Percentiles rank a stretch among this genome's conserved stretches.
Evolutionary conservation across 164 flowering plant species (phyloP).

Genomic region (Pachysandra terminalis): DNA sequence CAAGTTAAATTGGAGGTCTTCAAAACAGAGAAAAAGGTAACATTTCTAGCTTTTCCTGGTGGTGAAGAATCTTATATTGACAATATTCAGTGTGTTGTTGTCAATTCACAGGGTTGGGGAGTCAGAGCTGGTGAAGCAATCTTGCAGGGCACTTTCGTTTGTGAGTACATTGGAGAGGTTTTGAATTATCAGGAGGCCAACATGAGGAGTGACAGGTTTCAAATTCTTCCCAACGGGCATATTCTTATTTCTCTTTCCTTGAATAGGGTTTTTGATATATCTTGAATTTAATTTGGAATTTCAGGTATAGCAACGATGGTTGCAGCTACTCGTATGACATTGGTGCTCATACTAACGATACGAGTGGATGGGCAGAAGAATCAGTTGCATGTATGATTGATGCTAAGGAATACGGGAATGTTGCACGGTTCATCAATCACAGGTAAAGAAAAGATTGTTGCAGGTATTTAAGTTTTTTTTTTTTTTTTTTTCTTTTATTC

Average conservation of each 20-base stretch:
- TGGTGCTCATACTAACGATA: conserved; percentile 55
- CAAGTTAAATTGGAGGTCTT: no score
- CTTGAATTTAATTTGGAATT: no score
- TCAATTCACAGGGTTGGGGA: conserved; percentile 85
- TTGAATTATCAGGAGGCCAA: conserved; percentile 57
- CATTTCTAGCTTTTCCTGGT: neutral
- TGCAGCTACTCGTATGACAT: no score
- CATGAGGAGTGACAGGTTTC: conserved; percentile 58
- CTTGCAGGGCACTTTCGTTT: conserved; percentile 73
- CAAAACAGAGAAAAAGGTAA: conserved; percentile 83
- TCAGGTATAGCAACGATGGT: no score
- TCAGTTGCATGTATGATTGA: conserved; percentile 41
- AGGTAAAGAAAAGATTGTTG: conserved; percentile 41
- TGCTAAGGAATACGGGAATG: no score
- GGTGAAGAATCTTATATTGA: conserved; percentile 2
- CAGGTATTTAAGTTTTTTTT: no score
- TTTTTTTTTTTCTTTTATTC: no score
- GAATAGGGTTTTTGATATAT: neutral
- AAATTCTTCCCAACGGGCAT: neutral
- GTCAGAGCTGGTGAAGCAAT: conserved; percentile 81
- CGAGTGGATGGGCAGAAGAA: conserved; percentile 65
- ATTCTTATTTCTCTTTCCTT: neutral
- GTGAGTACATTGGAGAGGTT: conserved; percentile 87
- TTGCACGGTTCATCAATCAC: conserved; percentile 90
- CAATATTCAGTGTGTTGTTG: neutral